Evolutionary conservation across 2,329 filamentous ascomycete genomes (phyloP), one percentile per base, ranked within the genome.

Genomic region (Thelonectria olida): DNA sequence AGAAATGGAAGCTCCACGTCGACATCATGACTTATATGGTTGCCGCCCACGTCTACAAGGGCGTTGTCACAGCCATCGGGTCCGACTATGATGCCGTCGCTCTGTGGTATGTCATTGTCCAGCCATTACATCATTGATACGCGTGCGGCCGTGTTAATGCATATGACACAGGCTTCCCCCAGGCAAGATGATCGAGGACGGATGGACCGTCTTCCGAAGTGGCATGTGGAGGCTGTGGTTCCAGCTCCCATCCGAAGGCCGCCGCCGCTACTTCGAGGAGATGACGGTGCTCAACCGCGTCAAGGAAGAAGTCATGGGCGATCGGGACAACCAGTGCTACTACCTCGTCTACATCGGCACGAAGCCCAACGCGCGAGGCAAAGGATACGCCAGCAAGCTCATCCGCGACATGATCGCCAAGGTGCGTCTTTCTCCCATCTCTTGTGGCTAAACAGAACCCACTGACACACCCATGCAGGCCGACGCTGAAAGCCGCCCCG

Each of bases 281-380:
- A 88, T 95, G 77, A 77, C 92, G 15, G 82, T 93, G 45, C 84
- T 96, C 65, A 87, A 92, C 77, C 80, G 88, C 68, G 90, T 90
- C 72, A 94, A 94, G 81, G 80, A 83, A 62, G 82, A 86, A 63
- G 83, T 91, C 63, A 85, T 96, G 76, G 89, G 90, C 20, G 81
- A 85, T 38, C 84, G 88, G 51, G 89, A 92, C 73, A 75, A 82
- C 67, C 82, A 90, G 62, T 88, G 86, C 73, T 96, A 92, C 84
- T 96, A 96, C 75, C 87, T 96, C 55, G 91, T 93, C 48, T 96
- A 95, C 76, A 82, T 96, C 63, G 92, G 92, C 64, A 93, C 91
- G 51, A 90, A 89, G 75, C 88, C 90, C 31, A 83, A 82, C 63
- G 87, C 89, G 5, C 86, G 90, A 62, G 87, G 91, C 48, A 89